These are phyloP conservation scores for Wickerhamomyces subpelliculosus DNA, from an alignment of 805 yeast genomes.

Conservation along the genomic window DNA sequence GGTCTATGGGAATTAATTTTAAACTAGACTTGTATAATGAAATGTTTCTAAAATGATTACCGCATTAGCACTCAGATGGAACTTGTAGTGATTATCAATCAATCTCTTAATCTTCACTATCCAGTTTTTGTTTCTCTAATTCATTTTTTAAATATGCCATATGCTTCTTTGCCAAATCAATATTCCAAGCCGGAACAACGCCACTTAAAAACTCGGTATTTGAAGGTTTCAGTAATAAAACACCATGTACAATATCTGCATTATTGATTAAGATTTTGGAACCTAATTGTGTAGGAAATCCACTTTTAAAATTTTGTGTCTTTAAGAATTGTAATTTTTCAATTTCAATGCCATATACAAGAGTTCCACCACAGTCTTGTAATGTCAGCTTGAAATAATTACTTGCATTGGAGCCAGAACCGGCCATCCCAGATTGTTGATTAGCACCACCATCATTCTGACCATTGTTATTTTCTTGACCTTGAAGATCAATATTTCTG, in stretches of 20 bases:
- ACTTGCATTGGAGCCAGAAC: conserved; percentile 4
- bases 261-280: conserved; percentile 46
- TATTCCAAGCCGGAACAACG: conserved; percentile 31
- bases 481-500: conserved; percentile 39
- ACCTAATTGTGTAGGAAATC: conserved; percentile 43
- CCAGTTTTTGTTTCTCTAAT: conserved; percentile 11
- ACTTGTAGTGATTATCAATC: not conserved
- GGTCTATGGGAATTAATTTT: conserved; percentile 70
- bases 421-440: not conserved
- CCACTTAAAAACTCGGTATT: conserved; percentile 32
- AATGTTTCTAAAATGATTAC: not conserved
- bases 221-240: conserved; percentile 24
- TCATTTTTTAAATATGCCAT: conserved; percentile 23
- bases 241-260: conserved; percentile 41
- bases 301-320: conserved; percentile 15
- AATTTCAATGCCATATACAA: conserved; percentile 51
- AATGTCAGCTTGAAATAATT: conserved; percentile 47
- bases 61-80: too few relatives aligned
- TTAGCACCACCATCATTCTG: not conserved
- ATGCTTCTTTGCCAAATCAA: conserved; percentile 24
- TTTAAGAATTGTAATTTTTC: conserved; percentile 44
- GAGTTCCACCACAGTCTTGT: conserved; percentile 44
- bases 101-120: not conserved
- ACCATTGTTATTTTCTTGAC: conserved; percentile 4
- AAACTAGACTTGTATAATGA: conserved; percentile 1